Conservation (phyloP, 2,329 filamentous ascomycete species). For the Mycogone perniciosa region DNA sequence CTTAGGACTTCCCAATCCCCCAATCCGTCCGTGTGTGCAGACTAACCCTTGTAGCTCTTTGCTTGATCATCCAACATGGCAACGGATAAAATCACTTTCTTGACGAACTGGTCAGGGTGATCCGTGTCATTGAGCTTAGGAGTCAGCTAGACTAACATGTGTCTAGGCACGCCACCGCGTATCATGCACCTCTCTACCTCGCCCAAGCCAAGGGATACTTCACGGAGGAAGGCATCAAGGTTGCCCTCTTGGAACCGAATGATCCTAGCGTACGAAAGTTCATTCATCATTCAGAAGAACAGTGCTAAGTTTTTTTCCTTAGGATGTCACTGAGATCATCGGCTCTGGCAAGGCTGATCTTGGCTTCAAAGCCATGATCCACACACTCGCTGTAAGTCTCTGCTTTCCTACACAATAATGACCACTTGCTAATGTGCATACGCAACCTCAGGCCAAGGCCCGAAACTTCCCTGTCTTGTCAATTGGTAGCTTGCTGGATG, state of each 20-base stretch:
- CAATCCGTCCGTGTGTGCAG: slow-evolving; percentile 24
- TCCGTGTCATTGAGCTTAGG: slow-evolving; percentile 20
- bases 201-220: slow-evolving; percentile 72
- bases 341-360: slow-evolving; percentile 70
- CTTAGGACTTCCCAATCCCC: slow-evolving; percentile 40
- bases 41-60: slow-evolving; percentile 44
- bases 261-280: slow-evolving; percentile 57
- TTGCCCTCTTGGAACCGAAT: slow-evolving; percentile 71
- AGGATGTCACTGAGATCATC: slow-evolving; percentile 78
- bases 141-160: neutral
- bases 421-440: neutral
- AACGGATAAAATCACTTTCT: slow-evolving; percentile 78
- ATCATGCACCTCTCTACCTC: slow-evolving; percentile 72
- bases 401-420: slow-evolving; percentile 1
- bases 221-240: slow-evolving; percentile 68
- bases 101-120: slow-evolving; percentile 66
- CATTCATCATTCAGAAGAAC: neutral
- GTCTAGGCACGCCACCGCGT: slow-evolving; percentile 70
- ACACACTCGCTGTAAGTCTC: slow-evolving; percentile 59
- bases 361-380: slow-evolving; percentile 80
- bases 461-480: slow-evolving; percentile 67
- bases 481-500: slow-evolving; percentile 68
- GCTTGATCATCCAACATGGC: slow-evolving; percentile 54
- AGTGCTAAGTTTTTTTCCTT: neutral
- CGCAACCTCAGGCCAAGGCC: slow-evolving; percentile 55